Evolutionary conservation across 805 yeast genomes (phyloP).

Genomic region (Saturnispora ahearnii): DNA sequence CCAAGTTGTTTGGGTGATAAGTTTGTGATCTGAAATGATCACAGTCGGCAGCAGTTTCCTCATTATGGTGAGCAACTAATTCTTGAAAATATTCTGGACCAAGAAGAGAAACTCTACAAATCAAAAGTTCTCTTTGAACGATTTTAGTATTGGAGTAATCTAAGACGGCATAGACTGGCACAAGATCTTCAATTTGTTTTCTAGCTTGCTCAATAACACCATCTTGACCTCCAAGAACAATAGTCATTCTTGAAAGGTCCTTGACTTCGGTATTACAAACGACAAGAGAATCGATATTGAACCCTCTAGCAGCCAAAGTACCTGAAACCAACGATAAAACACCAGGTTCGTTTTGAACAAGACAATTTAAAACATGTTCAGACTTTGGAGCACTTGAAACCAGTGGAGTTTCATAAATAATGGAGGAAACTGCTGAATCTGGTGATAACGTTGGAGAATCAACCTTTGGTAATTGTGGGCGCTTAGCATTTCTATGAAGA

Average conservation of each 20-base stretch:
- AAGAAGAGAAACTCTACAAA: conserved; percentile 84
- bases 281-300: conserved; percentile 94
- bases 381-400: conserved; percentile 54
- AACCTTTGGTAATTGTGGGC: conserved; percentile 87
- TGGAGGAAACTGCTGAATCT: conserved; percentile 93
- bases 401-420: conserved; percentile 82
- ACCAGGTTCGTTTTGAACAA: conserved; percentile 98
- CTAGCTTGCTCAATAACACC: conserved; percentile 97
- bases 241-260: conserved; percentile 94
- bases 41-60: conserved; percentile 36
- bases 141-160: conserved; percentile 88
- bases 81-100: conserved; percentile 99
- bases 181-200: conserved; percentile 94
- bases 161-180: conserved; percentile 95
- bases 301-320: conserved; percentile 94
- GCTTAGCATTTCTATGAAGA: conserved; percentile 72
- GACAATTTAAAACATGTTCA: conserved; percentile 89
- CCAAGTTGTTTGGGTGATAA: conserved; percentile 83
- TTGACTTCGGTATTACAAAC: conserved; percentile 95
- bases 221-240: conserved; percentile 88
- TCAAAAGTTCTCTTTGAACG: conserved; percentile 80
- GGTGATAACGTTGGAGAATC: conserved; percentile 95
- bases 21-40: conserved; percentile 34
- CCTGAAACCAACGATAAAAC: conserved; percentile 90
- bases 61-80: conserved; percentile 74